Base-by-base conservation (phyloP, 306 rosid species). In the Prinsepia uniflora region DNA sequence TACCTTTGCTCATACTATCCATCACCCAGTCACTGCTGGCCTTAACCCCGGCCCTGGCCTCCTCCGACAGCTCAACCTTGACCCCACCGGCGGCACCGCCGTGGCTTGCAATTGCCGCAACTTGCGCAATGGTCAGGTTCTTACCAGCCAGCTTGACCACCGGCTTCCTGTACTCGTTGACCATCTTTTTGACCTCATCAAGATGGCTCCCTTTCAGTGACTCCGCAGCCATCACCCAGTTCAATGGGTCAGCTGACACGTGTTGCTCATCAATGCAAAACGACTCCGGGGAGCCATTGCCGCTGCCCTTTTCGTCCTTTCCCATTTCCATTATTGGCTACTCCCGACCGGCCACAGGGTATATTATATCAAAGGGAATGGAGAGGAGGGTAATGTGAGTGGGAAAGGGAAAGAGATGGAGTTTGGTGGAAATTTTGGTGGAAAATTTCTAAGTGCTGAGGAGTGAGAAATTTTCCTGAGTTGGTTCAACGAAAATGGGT, bases 1-100 rank as follows among this genome's bases (percentile, higher is more conserved):
- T 89, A 0, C 98, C 98, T 3, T 81, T 85, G 30, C 72, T 63
- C 92, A 90, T 80, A 71, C 97, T 84, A 1, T 88, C 89, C 76
- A 83, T 63, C 0, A 93, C 96, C 98, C 98, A 93, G 1, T 90
- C 90, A 30, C 97, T 93, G 81, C 97, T 88, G 0, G 97, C 97
- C 70, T 85, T 83, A 4, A 93, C 98, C 36, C 77, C 83, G 10
- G 80, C 81, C 4, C 90, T 70, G 1, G 84, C 73, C n/a, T 74
- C 84, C 85, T 84, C 84, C 0, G 81, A 58, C 2, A 93, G 88
- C 78, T 83, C 85, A 65, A 93, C 97, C 24, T 20, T 34, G 36
- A 70, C 63, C 0, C 4, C 36, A 30, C 36, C 36, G 36, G 36
- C 36, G 36, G 68, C 84, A 0, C 58, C 24, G 8, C 39, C 46